These are phyloP conservation scores for Euphorbia lathyris DNA, from an alignment of 345 rosid species.

Conservation along the genomic window DNA sequence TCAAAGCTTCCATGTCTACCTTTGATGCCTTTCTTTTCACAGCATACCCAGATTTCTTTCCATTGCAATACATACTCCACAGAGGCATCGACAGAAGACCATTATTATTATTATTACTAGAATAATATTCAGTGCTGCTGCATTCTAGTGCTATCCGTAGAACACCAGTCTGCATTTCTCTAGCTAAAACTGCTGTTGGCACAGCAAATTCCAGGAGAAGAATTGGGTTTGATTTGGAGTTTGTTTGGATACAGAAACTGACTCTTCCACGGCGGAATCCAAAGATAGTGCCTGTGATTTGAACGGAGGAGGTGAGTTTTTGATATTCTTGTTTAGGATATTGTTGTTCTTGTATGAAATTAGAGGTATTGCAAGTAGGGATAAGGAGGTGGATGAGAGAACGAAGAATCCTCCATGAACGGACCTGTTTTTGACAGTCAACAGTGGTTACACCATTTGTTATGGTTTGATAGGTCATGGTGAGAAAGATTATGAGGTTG, in stretches of 20 bases:
- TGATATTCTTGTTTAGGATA: background rate
- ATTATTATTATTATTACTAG: no score
- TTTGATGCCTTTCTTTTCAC: slow-evolving; percentile 42
- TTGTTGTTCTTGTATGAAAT: slow-evolving; percentile 22
- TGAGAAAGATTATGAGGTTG: no score
- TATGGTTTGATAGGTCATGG: slow-evolving; percentile 42
- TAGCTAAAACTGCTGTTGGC: slow-evolving; percentile 50
- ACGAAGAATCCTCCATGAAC: slow-evolving; percentile 68
- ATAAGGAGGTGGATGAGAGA: slow-evolving; percentile 51
- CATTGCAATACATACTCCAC: slow-evolving; percentile 71
- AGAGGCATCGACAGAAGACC: slow-evolving; percentile 35
- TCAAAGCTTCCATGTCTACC: slow-evolving; percentile 45
- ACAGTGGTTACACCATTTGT: slow-evolving; percentile 46
- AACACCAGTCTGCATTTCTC: slow-evolving; percentile 63
- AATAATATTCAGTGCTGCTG: background rate
- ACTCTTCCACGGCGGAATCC: slow-evolving; percentile 59
- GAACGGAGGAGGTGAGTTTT: slow-evolving; percentile 9
- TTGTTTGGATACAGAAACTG: slow-evolving; percentile 56
- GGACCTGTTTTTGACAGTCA: slow-evolving; percentile 79
- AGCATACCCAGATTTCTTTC: slow-evolving; percentile 67
- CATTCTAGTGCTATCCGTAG: slow-evolving; percentile 60
- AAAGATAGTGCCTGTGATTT: slow-evolving; percentile 60
- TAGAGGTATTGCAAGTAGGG: slow-evolving; percentile 57
- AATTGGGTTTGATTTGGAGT: slow-evolving; percentile 39
- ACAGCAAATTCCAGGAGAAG: slow-evolving; percentile 57